Evolutionary conservation across 495 filamentous ascomycete species (phyloP).

Genomic region (Neurospora intermedia): DNA sequence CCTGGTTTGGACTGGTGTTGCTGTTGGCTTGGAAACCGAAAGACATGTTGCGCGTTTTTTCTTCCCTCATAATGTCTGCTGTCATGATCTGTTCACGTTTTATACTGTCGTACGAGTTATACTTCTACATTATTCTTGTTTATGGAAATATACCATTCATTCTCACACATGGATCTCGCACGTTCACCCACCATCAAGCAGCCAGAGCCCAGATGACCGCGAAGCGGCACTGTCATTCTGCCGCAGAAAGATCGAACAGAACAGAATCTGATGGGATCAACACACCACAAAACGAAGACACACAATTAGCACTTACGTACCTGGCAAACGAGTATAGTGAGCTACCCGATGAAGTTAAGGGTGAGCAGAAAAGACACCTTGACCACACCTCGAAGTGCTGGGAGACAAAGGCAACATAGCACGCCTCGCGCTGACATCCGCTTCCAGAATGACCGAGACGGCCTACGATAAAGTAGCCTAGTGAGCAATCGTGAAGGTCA

Average conservation of each 20-base stretch:
- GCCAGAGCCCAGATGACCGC: not conserved
- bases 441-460: no score
- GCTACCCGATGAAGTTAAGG: no score
- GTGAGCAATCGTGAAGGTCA: no score
- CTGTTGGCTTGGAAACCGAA: not conserved
- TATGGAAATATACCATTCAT: not conserved
- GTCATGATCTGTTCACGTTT: not conserved
- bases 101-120: not conserved
- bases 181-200: not conserved
- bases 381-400: no score
- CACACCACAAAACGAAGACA: not conserved
- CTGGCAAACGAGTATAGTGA: no score
- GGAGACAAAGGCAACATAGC: no score
- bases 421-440: no score
- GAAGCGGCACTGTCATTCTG: not conserved
- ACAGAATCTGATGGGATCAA: not conserved
- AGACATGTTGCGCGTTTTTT: not conserved
- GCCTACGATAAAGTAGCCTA: no score
- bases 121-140: not conserved
- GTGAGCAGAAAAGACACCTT: no score
- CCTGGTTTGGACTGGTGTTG: not conserved
- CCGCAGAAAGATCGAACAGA: not conserved
- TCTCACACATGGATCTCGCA: not conserved
- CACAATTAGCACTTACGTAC: not conserved
- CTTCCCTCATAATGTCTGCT: not conserved